A percentile compares a stretch with the other conserved stretches of the same genome.
Evolutionary conservation across 1,284 basidiomycete species (phyloP).

Genomic region (Ustilago hordei): DNA sequence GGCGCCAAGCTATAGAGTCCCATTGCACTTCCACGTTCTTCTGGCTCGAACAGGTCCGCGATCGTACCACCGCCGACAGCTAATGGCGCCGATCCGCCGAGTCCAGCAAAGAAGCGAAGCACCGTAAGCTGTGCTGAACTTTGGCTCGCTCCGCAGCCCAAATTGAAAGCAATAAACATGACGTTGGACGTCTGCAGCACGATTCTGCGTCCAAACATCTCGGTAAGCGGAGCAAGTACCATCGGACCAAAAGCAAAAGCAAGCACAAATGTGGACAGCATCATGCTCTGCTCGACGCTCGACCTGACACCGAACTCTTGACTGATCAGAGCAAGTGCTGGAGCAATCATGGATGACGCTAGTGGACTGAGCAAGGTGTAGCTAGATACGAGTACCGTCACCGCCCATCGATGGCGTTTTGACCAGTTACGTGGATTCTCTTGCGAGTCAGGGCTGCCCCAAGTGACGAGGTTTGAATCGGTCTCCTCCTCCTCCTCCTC

Average conservation of each 20-base stretch:
- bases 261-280: constrained; percentile 61
- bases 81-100: constrained; percentile 73
- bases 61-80: constrained; percentile 73
- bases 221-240: constrained; percentile 73
- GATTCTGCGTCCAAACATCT: constrained; percentile 71
- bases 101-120: constrained; percentile 78
- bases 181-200: constrained; percentile 60
- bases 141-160: constrained; percentile 58
- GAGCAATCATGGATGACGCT: constrained; percentile 64
- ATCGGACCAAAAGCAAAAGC: constrained; percentile 61
- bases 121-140: constrained; percentile 66
- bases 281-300: constrained; percentile 40
- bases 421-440: constrained; percentile 79
- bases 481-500: constrained; percentile 24
- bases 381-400: constrained; percentile 70
- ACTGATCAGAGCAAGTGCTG: constrained; percentile 53
- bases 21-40: constrained; percentile 78
- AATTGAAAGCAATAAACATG: constrained; percentile 61
- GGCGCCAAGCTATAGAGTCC: constrained; percentile 76
- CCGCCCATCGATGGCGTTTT: constrained; percentile 75
- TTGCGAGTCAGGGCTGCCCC: constrained; percentile 77
- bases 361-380: constrained; percentile 64
- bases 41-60: constrained; percentile 77
- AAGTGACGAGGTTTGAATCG: constrained; percentile 72
- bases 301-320: constrained; percentile 47